Evolutionary conservation across 192 early-diverging fungal genomes (phyloP).

Genomic region (Geranomyces michiganensis): DNA sequence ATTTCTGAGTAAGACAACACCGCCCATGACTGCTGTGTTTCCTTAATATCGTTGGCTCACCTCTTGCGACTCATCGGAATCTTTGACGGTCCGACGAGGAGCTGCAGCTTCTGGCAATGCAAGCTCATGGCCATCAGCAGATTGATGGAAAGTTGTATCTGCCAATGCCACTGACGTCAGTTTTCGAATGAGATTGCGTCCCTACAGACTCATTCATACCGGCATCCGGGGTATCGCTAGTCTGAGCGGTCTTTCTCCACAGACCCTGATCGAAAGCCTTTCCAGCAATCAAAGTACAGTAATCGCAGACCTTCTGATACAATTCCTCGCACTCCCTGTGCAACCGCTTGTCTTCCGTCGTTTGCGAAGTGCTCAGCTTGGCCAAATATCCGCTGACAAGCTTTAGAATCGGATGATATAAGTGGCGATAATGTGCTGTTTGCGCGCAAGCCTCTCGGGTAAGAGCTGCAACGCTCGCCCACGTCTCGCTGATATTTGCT

Average conservation of each 20-base stretch:
- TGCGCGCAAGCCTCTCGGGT: constrained; percentile 65
- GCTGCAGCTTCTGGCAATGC: background rate
- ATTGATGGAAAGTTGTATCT: background rate
- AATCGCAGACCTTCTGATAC: constrained; percentile 54
- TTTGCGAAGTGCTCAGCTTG: constrained; percentile 25
- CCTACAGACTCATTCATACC: too few species aligned
- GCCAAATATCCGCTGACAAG: constrained; percentile 16
- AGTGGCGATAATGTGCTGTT: constrained; percentile 59
- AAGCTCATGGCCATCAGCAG: background rate
- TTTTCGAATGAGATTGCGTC: too few species aligned
- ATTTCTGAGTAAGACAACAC: background rate
- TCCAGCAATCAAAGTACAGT: constrained; percentile 75
- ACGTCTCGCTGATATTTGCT: constrained; percentile 58
- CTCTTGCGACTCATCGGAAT: constrained; percentile 70
- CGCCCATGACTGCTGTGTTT: background rate
- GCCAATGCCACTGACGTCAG: too few species aligned
- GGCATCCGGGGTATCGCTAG: background rate
- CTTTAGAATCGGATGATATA: constrained; percentile 62
- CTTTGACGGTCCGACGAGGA: constrained; percentile 40
- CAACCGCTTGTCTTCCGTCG: constrained; percentile 66
- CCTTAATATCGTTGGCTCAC: constrained; percentile 10
- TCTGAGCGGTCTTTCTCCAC: constrained; percentile 46
- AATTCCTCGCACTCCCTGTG: constrained; percentile 60
- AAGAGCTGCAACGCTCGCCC: constrained; percentile 63
- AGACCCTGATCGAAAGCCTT: constrained; percentile 74